Conservation (phyloP, 2,329 filamentous ascomycete genomes). For the Fusarium anguioides region DNA sequence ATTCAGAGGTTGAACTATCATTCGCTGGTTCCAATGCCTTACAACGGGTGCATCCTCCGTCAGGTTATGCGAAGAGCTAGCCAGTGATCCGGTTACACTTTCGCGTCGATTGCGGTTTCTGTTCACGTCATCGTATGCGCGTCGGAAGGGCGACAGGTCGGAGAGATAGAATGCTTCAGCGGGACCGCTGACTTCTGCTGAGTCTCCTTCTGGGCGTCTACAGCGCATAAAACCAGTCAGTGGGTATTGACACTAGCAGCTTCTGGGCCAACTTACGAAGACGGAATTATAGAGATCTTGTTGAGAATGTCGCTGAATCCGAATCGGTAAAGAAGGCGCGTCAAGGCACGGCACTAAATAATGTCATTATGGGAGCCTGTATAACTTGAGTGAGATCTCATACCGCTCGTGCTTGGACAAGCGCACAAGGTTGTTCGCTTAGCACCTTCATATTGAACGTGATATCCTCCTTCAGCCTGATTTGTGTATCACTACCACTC, state of each 20-base stretch:
- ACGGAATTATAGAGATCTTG: neutral
- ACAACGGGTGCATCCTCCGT: neutral
- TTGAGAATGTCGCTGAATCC: neutral
- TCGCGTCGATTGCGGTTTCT: neutral
- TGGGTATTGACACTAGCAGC: neutral
- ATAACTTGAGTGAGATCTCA: accelerated
- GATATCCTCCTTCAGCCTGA: neutral
- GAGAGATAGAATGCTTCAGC: neutral
- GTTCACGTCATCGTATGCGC: neutral
- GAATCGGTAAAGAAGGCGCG: neutral
- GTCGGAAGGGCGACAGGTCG: neutral
- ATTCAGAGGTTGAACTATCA: neutral
- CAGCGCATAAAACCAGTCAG: accelerated
- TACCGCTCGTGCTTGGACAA: neutral
- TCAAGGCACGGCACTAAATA: neutral
- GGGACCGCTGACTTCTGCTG: neutral
- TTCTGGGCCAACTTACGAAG: neutral
- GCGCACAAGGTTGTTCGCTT: neutral
- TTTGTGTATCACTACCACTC: too few relatives aligned
- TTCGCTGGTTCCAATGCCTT: neutral
- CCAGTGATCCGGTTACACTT: neutral
- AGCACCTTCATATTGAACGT: neutral
- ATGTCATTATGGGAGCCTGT: neutral
- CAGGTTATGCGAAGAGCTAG: neutral
- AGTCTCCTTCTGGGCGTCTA: neutral